A percentile compares a stretch with the other conserved stretches of the same genome.
Conservation (phyloP, 768 basidiomycete genomes). For the Calocera cornea region DNA sequence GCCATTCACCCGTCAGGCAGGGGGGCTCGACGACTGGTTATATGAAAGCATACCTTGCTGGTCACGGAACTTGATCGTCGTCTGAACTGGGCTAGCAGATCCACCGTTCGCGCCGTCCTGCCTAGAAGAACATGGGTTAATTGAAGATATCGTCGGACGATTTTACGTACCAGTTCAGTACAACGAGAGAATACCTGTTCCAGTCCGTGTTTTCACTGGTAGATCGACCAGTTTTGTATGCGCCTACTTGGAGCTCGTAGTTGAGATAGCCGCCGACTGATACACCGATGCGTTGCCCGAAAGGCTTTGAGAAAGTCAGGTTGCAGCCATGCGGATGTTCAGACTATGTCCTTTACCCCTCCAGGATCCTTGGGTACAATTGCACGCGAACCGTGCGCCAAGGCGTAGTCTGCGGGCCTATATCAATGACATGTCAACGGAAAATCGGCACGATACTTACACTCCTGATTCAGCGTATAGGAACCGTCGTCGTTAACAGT, state of each 20-base stretch:
- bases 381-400: conserved; percentile 65
- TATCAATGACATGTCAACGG: background rate
- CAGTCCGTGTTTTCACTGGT: conserved; percentile 37
- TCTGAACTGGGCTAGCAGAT: conserved; percentile 36
- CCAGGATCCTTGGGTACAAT: conserved; percentile 52
- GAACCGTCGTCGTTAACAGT: conserved; percentile 51
- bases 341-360: conserved; percentile 23
- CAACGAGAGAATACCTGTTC: conserved; percentile 56
- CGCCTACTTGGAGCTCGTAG: conserved; percentile 51
- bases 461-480: conserved; percentile 58
- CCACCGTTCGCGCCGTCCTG: conserved; percentile 25
- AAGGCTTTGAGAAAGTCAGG: conserved; percentile 26
- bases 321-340: background rate
- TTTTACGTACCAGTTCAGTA: conserved; percentile 43
- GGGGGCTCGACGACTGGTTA: background rate
- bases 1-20: conserved; percentile 12
- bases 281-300: conserved; percentile 52
- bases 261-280: conserved; percentile 41
- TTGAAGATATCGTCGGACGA: background rate
- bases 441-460: background rate
- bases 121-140: background rate
- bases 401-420: conserved; percentile 34
- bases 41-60: conserved; percentile 29
- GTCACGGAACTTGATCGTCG: conserved; percentile 53
- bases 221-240: conserved; percentile 45